Evolutionary conservation across 1,284 basidiomycete genomes (phyloP), one percentile per base, ranked within the genome.

Genomic region (Tilletia walkeri): DNA sequence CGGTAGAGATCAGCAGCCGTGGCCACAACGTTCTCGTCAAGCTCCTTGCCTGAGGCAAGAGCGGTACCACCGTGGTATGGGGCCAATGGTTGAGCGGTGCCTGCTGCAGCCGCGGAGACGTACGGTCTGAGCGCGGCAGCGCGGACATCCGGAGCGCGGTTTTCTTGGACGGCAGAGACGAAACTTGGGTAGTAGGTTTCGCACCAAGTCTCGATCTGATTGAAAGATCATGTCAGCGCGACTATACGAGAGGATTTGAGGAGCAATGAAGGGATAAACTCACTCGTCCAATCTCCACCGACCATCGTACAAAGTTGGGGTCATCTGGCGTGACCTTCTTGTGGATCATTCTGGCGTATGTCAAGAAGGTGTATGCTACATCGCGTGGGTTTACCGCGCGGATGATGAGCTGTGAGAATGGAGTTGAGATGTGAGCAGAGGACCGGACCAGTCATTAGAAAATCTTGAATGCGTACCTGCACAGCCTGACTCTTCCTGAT

Each of bases 401-500:
- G 88, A 95, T 91, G 78, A 99, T 95, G 70, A 99, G 87, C 91
- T 95, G 78, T 20, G 3, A 56, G 12, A 20, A 53, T 68, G 30
- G 16, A 14, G 34, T 34, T 16, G 7, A 20, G 38, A 24, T 24
- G 54, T 30, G 54, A n/a, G n/a, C 18, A 7, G 18, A n/a, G 50
- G n/a, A 9, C 18, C 50, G 1, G 36, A 20, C 47, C 4, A 18
- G 4, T 34, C 16, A 3, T 24, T 20, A 14, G n/a, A 30, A 20
- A 18, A 0, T 85, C 88, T 71, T 76, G 7, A 30, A 53, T 20
- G 50, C 50, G 1, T 24, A 94, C 93, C 78, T 86, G 82, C 4
- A 94, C 92, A 45, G 95, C 94, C 77, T 91, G 89, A 1, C 93
- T 93, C 83, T 95, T 95, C 70, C 95, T 89, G 79, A 99, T 99